Percentiles rank a stretch among this genome's conserved stretches.
Conservation (phyloP, 106 monocot species). For the Platanthera zijinensis region DNA sequence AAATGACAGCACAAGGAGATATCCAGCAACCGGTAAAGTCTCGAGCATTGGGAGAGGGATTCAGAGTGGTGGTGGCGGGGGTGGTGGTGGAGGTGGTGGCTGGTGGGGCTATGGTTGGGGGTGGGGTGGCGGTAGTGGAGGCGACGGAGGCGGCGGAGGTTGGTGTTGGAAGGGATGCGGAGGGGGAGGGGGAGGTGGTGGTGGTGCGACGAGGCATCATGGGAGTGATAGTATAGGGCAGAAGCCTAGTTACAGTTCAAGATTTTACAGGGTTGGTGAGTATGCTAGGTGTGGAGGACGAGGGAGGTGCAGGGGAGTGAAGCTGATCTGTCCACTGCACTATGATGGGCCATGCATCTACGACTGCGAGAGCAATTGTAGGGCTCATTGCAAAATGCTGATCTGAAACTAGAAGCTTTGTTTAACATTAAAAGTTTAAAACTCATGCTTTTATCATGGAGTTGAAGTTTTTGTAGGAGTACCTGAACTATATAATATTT, state of each 20-base stretch:
- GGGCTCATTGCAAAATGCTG: conserved; percentile 50
- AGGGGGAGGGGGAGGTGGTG: conserved; percentile 11
- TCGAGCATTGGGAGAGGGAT: not conserved
- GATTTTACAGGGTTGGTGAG: conserved; percentile 64
- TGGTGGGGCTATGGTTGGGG: conserved; percentile 7
- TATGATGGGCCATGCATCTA: conserved; percentile 85
- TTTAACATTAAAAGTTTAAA: no score
- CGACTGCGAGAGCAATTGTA: conserved; percentile 77
- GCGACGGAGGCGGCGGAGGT: not conserved
- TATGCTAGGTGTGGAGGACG: conserved; percentile 54
- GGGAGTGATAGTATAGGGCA: conserved; percentile 1
- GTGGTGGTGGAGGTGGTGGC: conserved; percentile 4
- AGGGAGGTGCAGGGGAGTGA: conserved; percentile 51
- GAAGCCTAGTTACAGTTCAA: conserved; percentile 36
- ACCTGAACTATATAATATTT: no score
- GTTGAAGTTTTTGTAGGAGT: no score
- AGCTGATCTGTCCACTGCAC: conserved; percentile 77
- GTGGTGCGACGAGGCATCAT: not conserved
- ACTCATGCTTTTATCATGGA: no score
- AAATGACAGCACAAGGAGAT: not conserved
- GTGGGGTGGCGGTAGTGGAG: not conserved
- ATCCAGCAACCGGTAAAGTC: not conserved
- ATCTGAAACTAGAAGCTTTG: not conserved
- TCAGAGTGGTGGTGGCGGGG: not conserved
- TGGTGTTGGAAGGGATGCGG: conserved; percentile 1